phyloP scores from a whole-genome alignment of 371 early-diverging fungal species.

The Zychaea mexicana region DNA sequence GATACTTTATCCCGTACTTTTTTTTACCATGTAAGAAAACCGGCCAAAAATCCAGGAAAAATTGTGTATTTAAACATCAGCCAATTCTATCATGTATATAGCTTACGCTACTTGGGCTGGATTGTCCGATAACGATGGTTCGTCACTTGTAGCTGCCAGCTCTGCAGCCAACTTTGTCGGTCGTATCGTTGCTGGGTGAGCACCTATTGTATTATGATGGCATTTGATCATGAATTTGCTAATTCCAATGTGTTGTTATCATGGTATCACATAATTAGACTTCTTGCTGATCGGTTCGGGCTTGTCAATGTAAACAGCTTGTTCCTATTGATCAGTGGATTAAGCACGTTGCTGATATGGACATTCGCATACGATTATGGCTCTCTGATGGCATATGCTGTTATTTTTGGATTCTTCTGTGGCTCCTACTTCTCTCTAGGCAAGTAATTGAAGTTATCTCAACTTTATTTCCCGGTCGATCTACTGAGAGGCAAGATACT shows the following conservation, averaged over 20 bases:
- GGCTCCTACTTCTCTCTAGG: slow-evolving; percentile 42
- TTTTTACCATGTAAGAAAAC: slow-evolving; percentile 33
- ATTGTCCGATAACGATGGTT: slow-evolving; percentile 27
- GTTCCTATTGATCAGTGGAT: slow-evolving; percentile 29
- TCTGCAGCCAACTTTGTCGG: slow-evolving; percentile 64
- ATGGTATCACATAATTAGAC: no score
- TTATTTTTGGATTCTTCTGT: slow-evolving; percentile 44
- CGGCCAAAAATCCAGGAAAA: no score
- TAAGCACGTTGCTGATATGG: slow-evolving; percentile 52
- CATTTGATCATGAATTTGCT: background rate
- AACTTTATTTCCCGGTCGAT: background rate
- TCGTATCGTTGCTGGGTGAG: slow-evolving; percentile 50
- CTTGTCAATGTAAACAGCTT: slow-evolving; percentile 42
- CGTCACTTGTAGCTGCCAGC: slow-evolving; percentile 31
- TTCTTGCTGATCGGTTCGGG: slow-evolving; percentile 48
- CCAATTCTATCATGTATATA: background rate
- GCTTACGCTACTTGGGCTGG: slow-evolving; percentile 38
- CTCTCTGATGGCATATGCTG: slow-evolving; percentile 38
- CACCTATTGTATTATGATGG: background rate
- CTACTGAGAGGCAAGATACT: background rate
- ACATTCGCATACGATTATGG: slow-evolving; percentile 47
- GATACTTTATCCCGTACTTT: slow-evolving; percentile 41
- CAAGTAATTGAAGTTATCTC: slow-evolving; percentile 5
- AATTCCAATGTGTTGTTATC: no score
- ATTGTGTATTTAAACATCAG: background rate